Evolutionary conservation across 352 stramenopile species (phyloP).

Genomic region (Globisporangium takayamanum): DNA sequence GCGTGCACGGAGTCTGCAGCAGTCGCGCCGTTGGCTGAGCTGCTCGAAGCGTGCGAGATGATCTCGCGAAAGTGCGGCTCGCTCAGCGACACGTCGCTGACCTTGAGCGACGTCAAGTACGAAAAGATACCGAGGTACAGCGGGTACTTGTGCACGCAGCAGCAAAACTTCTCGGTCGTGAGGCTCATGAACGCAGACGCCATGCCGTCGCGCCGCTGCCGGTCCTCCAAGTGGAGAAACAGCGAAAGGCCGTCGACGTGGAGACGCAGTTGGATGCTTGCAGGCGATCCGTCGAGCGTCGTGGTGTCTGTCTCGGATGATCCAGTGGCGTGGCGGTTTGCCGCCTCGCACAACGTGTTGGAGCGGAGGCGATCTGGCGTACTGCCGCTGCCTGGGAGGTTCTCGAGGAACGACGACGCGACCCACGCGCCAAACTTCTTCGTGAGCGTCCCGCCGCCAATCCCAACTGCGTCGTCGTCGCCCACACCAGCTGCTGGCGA

Average conservation of each 20-base stretch:
- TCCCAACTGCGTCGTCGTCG: constrained; percentile 8
- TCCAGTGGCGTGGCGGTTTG: constrained; percentile 8
- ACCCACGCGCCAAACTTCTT: constrained; percentile 54
- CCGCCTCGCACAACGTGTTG: too few species aligned
- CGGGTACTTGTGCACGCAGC: constrained; percentile 61
- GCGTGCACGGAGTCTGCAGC: background rate
- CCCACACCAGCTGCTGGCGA: constrained; percentile 7
- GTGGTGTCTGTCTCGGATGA: constrained; percentile 10
- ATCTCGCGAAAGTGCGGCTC: constrained; percentile 66
- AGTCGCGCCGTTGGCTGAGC: background rate
- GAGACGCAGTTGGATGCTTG: constrained; percentile 67
- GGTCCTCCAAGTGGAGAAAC: constrained; percentile 52
- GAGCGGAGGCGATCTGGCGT: background rate
- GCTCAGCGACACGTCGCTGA: constrained; percentile 52
- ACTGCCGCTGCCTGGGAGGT: constrained; percentile 12
- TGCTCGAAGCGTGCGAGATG: constrained; percentile 36
- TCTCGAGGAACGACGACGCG: constrained; percentile 53
- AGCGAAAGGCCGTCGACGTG: constrained; percentile 63
- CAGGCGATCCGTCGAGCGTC: constrained; percentile 18
- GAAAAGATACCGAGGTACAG: constrained; percentile 64
- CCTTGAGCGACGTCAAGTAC: constrained; percentile 68
- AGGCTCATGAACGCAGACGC: constrained; percentile 53
- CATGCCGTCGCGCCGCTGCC: constrained; percentile 21
- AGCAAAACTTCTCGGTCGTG: constrained; percentile 63
- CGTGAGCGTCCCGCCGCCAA: constrained; percentile 30